These are phyloP conservation scores for Polychaeton citri DNA, from an alignment of 2,329 filamentous ascomycete species.

Conservation along the genomic window DNA sequence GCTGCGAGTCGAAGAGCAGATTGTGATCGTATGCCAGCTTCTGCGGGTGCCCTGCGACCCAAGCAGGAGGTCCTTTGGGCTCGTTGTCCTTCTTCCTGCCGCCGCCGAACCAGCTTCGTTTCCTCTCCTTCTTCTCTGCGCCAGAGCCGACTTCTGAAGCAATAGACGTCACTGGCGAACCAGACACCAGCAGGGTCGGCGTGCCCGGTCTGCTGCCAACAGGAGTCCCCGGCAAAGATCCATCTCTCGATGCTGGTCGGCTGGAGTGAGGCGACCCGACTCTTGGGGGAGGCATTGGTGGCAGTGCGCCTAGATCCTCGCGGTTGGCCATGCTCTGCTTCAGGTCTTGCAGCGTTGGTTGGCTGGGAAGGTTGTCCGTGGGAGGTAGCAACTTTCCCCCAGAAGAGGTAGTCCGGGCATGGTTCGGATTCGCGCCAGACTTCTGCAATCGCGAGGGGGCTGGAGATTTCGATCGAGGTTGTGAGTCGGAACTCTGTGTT, in stretches of 20 bases:
- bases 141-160: slow-evolving; percentile 1
- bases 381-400: not conserved
- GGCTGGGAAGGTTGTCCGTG: not conserved
- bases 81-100: slow-evolving; percentile 19
- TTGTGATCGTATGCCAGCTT: slow-evolving; percentile 43
- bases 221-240: slow-evolving; percentile 11
- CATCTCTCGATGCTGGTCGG: slow-evolving; percentile 8
- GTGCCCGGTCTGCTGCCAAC: slow-evolving; percentile 11
- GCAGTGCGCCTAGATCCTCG: slow-evolving; percentile 7
- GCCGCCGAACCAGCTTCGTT: slow-evolving; percentile 18
- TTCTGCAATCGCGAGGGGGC: not conserved
- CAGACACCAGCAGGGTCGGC: slow-evolving; percentile 10
- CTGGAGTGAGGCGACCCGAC: slow-evolving; percentile 5
- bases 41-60: slow-evolving; percentile 46
- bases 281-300: slow-evolving; percentile 5
- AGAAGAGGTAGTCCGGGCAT: slow-evolving; percentile 3
- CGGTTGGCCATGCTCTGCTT: slow-evolving; percentile 6
- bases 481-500: not conserved
- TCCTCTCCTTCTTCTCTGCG: slow-evolving; percentile 15
- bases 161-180: slow-evolving; percentile 4
- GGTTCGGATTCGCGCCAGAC: not conserved
- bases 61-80: slow-evolving; percentile 33
- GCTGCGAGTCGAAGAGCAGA: slow-evolving; percentile 37
- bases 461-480: not conserved
- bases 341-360: slow-evolving; percentile 12